Conservation (phyloP, 108 stramenopile species). For the Cyclostephanos tholiformis region DNA sequence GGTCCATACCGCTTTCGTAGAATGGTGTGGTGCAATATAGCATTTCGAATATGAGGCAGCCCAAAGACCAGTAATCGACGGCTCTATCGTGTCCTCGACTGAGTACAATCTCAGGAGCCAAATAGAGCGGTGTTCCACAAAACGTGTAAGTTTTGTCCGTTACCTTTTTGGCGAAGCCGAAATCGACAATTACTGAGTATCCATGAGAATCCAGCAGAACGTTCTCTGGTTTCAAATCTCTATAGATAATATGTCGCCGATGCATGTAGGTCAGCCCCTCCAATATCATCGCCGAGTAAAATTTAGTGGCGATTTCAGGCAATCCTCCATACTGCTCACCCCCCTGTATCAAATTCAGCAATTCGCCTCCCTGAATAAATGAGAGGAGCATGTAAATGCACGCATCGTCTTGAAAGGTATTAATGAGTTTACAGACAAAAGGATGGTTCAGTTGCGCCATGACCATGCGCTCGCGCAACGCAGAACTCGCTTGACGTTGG, state of each 20-base stretch:
- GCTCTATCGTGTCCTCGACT: constrained; percentile 88
- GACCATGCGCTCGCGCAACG: constrained; percentile 51
- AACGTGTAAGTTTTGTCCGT: constrained; percentile 64
- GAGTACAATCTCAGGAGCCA: constrained; percentile 77
- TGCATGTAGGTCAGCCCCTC: constrained; percentile 56
- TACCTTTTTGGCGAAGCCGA: constrained; percentile 83
- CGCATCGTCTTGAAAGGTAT: constrained; percentile 74
- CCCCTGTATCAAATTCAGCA: constrained; percentile 60
- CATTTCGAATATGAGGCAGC: constrained; percentile 87
- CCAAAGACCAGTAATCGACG: constrained; percentile 93
- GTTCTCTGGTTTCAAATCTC: constrained; percentile 93
- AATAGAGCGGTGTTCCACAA: constrained; percentile 79
- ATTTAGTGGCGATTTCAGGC: constrained; percentile 55
- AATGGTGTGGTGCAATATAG: constrained; percentile 76
- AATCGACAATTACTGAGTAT: constrained; percentile 70
- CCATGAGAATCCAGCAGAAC: constrained; percentile 64
- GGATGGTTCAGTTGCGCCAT: constrained; percentile 78
- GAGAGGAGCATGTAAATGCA: constrained; percentile 85
- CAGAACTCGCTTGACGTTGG: constrained; percentile 37
- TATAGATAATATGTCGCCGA: constrained; percentile 70
- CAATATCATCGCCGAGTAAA: constrained; percentile 54
- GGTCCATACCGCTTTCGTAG: constrained; percentile 63
- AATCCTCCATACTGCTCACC: constrained; percentile 48
- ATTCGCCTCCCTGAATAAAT: constrained; percentile 69
- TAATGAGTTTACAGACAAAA: constrained; percentile 75